These are phyloP conservation scores for Wallacemonas sp. DNA, from an alignment of 208 protist genomes.

Conservation along the genomic window DNA sequence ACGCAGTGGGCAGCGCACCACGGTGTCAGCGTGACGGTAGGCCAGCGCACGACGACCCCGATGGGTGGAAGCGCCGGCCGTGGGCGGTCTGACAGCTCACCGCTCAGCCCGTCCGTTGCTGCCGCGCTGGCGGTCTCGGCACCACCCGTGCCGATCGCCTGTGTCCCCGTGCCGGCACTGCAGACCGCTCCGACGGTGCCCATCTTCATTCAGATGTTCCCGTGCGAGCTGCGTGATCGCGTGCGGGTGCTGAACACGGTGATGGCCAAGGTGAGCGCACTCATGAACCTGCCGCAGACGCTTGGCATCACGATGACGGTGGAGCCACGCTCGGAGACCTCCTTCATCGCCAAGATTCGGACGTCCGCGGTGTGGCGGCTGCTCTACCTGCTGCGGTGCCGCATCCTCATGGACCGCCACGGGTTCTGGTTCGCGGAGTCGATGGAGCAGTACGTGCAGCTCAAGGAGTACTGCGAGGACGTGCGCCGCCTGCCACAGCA, in stretches of 20 bases:
- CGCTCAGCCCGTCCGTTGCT: slow-evolving; percentile 12
- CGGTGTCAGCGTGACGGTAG: too few species aligned
- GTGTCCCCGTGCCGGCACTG: background rate
- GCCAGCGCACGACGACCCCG: slow-evolving; percentile 17
- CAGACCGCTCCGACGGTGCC: slow-evolving; percentile 19
- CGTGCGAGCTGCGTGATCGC: slow-evolving; percentile 68
- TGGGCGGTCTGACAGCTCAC: slow-evolving; percentile 14
- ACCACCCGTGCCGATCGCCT: slow-evolving; percentile 14
- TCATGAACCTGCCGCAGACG: background rate
- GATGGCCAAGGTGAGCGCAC: slow-evolving; percentile 21
- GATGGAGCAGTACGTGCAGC: slow-evolving; percentile 57
- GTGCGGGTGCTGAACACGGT: slow-evolving; percentile 67
- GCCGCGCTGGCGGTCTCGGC: slow-evolving; percentile 22
- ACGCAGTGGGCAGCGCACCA: slow-evolving; percentile 13
- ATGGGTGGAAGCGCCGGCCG: slow-evolving; percentile 3
- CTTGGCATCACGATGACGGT: slow-evolving; percentile 23
- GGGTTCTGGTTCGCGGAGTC: slow-evolving; percentile 73
- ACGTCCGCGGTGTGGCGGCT: slow-evolving; percentile 53
- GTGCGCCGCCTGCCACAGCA: slow-evolving; percentile 74
- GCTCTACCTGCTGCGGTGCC: slow-evolving; percentile 66
- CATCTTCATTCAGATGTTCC: slow-evolving; percentile 85
- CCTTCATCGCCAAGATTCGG: slow-evolving; percentile 61
- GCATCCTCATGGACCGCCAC: slow-evolving; percentile 81
- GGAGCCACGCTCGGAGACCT: slow-evolving; percentile 74
- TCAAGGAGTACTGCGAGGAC: slow-evolving; percentile 80